Evolutionary conservation across 1,284 basidiomycete species (phyloP).

Genomic region (Porodaedalea pini): DNA sequence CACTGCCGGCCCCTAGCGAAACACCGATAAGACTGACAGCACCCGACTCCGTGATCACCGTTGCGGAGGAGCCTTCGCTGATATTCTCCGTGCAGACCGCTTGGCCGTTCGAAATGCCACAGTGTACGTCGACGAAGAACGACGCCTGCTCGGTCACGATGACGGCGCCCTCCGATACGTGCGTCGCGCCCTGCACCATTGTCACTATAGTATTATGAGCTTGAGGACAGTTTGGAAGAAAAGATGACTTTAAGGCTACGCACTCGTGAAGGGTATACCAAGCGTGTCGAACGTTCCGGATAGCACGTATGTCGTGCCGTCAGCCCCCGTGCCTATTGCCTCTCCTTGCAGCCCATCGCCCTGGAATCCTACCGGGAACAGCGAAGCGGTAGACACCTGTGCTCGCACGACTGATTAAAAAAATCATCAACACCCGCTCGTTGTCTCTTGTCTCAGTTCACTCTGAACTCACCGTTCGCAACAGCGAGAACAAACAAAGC

Average conservation of each 20-base stretch:
- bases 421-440: too few relatives aligned
- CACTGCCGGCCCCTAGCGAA: neutral
- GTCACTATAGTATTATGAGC: slow-evolving; percentile 8
- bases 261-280: slow-evolving; percentile 9
- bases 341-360: slow-evolving; percentile 9
- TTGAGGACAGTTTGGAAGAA: neutral
- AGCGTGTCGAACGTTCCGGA: slow-evolving; percentile 7
- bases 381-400: slow-evolving; percentile 12
- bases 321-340: slow-evolving; percentile 10
- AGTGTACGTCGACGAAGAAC: slow-evolving; percentile 10
- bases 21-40: neutral
- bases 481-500: neutral
- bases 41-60: slow-evolving; percentile 12
- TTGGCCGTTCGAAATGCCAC: neutral
- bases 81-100: slow-evolving; percentile 15
- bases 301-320: slow-evolving; percentile 14
- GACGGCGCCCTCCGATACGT: slow-evolving; percentile 15
- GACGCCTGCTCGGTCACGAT: slow-evolving; percentile 7
- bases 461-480: neutral
- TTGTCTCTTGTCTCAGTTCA: too few relatives aligned
- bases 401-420: slow-evolving; percentile 7
- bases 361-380: slow-evolving; percentile 13
- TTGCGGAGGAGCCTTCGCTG: slow-evolving; percentile 1
- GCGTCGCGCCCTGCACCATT: slow-evolving; percentile 15
- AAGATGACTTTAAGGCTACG: neutral